Base-by-base conservation (phyloP, 2,329 filamentous ascomycete species). In the Curvularia hawaiiensis region DNA sequence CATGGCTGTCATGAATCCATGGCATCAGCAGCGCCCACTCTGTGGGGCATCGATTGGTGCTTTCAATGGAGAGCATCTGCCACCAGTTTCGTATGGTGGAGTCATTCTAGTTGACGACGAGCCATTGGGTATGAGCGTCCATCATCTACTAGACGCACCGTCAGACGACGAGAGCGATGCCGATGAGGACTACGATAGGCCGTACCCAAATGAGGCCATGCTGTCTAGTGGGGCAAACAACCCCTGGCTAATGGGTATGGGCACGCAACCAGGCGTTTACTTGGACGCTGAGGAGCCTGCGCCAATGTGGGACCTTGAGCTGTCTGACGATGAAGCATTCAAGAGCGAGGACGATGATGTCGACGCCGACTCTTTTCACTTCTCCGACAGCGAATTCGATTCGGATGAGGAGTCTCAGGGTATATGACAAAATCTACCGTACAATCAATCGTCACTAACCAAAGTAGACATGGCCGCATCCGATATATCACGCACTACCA, bases 31-130 rank as follows among this genome's bases (percentile, higher is more conserved):
- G 66, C 84, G 85, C 22, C 94, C 94, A 0, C 78, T 86, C 0
- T 97, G 93, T 65, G 94, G 94, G 1, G 94, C 94, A 8, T 97
- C 92, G 43, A 97, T 98, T 58, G 94, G 94, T 7, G 93, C 93
- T 0, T 97, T 91, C 82, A 88, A 91, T 50, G 87, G 92, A 63
- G 88, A 90, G 44, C 94, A 97, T 71, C 81, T 97, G 3, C 92
- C 93, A 6, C 92, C 94, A 2, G 94, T 96, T 3, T 96, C 92
- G 31, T 92, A 96, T 65, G 94, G 94, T 12, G 94, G 94, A 9
- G 83, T 97, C 4, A 87, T 98, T 40, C 79, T 95, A 31, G 87
- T 98, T 1, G 92, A 98, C 70, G 87, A 90, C 54, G 88, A 90
- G 73, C 86, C 91, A 0, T 95, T 92, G 69, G 94, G 94, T 12